Evolutionary conservation across 192 early-diverging fungal species (phyloP), one percentile per base, ranked within the genome.

Genomic region (Obelidium mucronatum): DNA sequence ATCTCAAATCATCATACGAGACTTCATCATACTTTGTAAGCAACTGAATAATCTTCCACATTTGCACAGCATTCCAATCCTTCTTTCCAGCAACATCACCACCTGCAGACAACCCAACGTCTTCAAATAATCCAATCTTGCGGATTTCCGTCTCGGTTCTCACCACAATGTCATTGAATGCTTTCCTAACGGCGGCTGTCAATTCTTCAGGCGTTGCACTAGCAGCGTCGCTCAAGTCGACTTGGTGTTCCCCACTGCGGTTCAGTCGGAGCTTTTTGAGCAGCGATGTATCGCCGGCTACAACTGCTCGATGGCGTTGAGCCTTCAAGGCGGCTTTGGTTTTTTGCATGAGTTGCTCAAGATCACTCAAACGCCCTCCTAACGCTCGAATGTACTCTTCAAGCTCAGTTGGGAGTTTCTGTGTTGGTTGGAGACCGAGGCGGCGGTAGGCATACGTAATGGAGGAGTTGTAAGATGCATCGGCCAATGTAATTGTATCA

Each of bases 291-390:
- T 24, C 40, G 36, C 17, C 36, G 51, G 28, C 22, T 6, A 73
- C 64, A 37, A 42, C 26, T 37, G 60, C 1, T 30, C 55, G 58
- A 35, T 61, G 33, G 8, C 28, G 37, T 54, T 66, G 39, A 1
- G 40, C 55, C 35, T 70, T 40, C 55, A 71, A 65, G 5, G 58
- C 93, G 3, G 92, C 85, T 52, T 92, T 87, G 44, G 98, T 91
- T 76, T 98, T 98, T 67, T 94, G 92, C 37, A 96, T 90, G 76
- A 97, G 89, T 15, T 95, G 75, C 79, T 96, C 91, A 37, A 99
- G 80, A 82, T 99, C 96, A 37, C 92, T 94, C 22, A 97, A 79
- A 22, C 98, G 89, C 24, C 98, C 98, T 33, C 97, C 98, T 17
- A 99, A 83, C 1, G 86, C 86, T 30, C 83, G 67, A 19, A 97